Evolutionary conservation across 75 land plant species (phyloP).

Genomic region (Sequoiadendron giganteum): DNA sequence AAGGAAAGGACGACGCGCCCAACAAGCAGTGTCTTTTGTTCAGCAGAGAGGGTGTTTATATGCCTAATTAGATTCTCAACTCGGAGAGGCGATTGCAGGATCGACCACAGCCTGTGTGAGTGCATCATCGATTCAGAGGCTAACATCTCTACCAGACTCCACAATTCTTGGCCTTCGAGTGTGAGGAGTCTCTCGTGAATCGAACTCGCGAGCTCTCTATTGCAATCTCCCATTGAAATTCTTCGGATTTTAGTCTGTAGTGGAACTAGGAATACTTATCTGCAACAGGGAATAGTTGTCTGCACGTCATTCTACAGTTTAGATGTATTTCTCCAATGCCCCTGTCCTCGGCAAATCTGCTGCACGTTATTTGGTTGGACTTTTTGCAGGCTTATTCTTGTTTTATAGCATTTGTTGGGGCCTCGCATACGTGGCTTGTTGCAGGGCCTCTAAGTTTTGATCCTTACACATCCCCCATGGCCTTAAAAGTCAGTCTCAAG

Average conservation of each 20-base stretch:
- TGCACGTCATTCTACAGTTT: not conserved
- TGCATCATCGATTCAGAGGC: not conserved
- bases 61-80: not conserved
- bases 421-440: not conserved
- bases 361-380: not conserved
- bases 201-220: not conserved
- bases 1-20: constrained; percentile 5
- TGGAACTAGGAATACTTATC: not conserved
- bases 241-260: not conserved
- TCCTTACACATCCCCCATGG: no score
- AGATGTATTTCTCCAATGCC: not conserved
- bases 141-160: not conserved
- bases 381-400: not conserved
- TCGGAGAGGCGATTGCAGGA: not conserved
- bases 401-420: not conserved
- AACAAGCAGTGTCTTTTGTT: not conserved
- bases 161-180: not conserved
- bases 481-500: no score
- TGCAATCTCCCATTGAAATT: not conserved
- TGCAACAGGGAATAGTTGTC: not conserved
- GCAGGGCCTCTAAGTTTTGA: not conserved
- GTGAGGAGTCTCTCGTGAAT: not conserved
- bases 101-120: not conserved
- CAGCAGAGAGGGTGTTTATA: not conserved
- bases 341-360: not conserved